phyloP scores from a whole-genome alignment of 2,329 filamentous ascomycete species.

The Stemphylium vesicarium region DNA sequence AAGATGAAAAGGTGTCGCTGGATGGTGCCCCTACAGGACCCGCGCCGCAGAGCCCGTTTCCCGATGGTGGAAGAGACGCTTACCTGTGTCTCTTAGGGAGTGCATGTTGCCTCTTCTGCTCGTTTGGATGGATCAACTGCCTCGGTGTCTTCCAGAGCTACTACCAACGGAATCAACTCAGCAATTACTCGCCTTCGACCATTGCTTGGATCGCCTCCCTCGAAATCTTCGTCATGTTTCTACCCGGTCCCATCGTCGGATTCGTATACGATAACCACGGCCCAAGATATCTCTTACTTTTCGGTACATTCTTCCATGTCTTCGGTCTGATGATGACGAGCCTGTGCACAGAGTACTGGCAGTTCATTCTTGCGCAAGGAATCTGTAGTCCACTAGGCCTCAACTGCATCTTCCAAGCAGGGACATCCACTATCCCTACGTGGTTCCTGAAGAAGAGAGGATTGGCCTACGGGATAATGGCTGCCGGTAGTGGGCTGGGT shows the following conservation, averaged over 20 bases:
- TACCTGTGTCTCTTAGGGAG: slow-evolving; percentile 41
- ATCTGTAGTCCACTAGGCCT: slow-evolving; percentile 58
- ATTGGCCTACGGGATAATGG: slow-evolving; percentile 57
- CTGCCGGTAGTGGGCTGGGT: slow-evolving; percentile 58
- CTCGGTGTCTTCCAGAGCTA: slow-evolving; percentile 57
- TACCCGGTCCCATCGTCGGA: slow-evolving; percentile 66
- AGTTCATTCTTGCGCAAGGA: slow-evolving; percentile 62
- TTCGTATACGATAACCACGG: slow-evolving; percentile 68
- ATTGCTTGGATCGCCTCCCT: slow-evolving; percentile 56
- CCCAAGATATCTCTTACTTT: slow-evolving; percentile 61
- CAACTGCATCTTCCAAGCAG: slow-evolving; percentile 61
- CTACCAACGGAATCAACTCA: slow-evolving; percentile 53
- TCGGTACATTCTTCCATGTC: slow-evolving; percentile 63
- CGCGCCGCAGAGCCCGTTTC: slow-evolving; percentile 36
- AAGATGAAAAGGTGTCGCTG: slow-evolving; percentile 17
- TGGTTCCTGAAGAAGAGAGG: slow-evolving; percentile 60
- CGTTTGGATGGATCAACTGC: slow-evolving; percentile 54
- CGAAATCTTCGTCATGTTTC: slow-evolving; percentile 58
- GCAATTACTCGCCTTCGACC: slow-evolving; percentile 46
- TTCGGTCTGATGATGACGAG: slow-evolving; percentile 69
- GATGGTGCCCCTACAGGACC: slow-evolving; percentile 1
- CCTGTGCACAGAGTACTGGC: slow-evolving; percentile 62
- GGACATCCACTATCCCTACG: slow-evolving; percentile 51
- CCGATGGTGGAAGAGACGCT: slow-evolving; percentile 48
- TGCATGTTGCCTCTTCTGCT: slow-evolving; percentile 39